Evolutionary conservation across 192 early-diverging fungal species (phyloP).

Genomic region (Entomortierella lignicola): DNA sequence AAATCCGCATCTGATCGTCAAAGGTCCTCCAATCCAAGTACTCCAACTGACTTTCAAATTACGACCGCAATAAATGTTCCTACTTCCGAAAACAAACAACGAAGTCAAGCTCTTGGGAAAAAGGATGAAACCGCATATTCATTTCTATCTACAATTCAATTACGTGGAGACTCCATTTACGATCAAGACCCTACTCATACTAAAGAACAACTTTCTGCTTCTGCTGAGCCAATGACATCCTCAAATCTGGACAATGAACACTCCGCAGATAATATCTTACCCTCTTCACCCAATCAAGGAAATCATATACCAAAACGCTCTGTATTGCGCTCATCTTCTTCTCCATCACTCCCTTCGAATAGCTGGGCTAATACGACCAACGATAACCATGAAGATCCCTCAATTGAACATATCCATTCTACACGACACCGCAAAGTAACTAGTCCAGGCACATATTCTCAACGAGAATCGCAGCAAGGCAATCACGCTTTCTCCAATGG

Average conservation of each 20-base stretch:
- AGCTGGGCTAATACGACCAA: not conserved
- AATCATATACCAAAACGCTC: not conserved
- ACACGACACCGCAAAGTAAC: constrained; percentile 17
- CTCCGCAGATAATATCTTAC: not conserved
- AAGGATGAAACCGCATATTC: constrained; percentile 29
- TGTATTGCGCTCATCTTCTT: constrained; percentile 26
- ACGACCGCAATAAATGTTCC: not conserved
- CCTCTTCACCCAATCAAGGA: not conserved
- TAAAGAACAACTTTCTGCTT: not conserved
- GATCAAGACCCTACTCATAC: not conserved
- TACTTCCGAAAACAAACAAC: no score
- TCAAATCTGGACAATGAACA: not conserved
- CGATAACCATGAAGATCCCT: not conserved
- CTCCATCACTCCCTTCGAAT: constrained; percentile 24
- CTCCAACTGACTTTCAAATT: not conserved
- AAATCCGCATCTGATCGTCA: not conserved
- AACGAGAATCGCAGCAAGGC: not conserved
- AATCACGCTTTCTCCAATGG: not conserved
- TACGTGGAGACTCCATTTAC: constrained; percentile 14
- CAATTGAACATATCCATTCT: not conserved
- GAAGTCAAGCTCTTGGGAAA: constrained; percentile 4
- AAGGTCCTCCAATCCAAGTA: not conserved
- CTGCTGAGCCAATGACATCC: not conserved
- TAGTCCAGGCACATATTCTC: not conserved
- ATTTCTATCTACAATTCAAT: constrained; percentile 28